Conservation (phyloP, 2,329 filamentous ascomycete genomes). For the Pseudogymnoascus sp. region DNA sequence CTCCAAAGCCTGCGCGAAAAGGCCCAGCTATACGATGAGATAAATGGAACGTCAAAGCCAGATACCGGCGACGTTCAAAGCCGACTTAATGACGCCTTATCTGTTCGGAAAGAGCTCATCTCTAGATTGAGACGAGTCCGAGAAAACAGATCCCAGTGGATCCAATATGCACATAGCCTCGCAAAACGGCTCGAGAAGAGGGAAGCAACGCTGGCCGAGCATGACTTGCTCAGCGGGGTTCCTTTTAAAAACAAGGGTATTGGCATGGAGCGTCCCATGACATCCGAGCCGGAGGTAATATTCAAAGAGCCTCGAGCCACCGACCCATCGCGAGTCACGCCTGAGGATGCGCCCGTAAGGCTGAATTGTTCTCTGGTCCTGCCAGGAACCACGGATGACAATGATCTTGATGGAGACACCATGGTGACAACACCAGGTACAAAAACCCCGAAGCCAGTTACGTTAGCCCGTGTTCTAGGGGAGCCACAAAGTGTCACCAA, state of each 20-base stretch:
- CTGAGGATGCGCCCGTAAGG: not conserved
- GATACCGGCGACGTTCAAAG: not conserved
- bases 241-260: constrained; percentile 4
- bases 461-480: not conserved
- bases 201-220: not conserved
- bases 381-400: not conserved
- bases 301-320: not conserved
- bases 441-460: not conserved
- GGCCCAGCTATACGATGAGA: not conserved
- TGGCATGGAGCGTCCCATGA: not conserved
- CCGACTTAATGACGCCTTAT: not conserved
- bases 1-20: not conserved
- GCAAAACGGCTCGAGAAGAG: not conserved
- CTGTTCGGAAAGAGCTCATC: not conserved
- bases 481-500: not conserved
- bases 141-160: not conserved
- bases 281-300: not conserved
- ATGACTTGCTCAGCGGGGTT: not conserved
- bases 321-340: not conserved
- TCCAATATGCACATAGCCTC: not conserved
- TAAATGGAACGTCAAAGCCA: not conserved
- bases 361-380: not conserved
- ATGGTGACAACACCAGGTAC: not conserved
- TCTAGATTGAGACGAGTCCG: not conserved
- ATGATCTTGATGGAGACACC: not conserved